Evolutionary conservation across 192 early-diverging fungal species (phyloP).

Genomic region (Chytriomyces sp.): DNA sequence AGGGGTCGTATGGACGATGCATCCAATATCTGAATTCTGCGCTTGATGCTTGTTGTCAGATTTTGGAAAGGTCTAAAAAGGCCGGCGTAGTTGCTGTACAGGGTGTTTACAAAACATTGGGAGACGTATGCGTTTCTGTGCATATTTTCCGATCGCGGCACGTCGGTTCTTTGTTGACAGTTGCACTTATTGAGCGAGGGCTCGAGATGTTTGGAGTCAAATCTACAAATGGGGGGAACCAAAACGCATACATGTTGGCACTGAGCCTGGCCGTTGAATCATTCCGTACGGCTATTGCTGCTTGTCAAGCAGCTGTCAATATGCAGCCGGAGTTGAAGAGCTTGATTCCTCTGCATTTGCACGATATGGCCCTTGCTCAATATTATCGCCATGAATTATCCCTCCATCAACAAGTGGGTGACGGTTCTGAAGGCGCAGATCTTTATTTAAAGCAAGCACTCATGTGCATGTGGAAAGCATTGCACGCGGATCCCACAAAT

Average conservation of each 20-base stretch:
- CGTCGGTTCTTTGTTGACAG: background rate
- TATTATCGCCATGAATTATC: slow-evolving; percentile 33
- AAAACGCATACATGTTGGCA: background rate
- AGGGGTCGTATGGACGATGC: slow-evolving; percentile 41
- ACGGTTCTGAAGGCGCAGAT: background rate
- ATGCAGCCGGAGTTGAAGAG: background rate
- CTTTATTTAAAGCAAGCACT: slow-evolving; percentile 22
- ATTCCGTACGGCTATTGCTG: slow-evolving; percentile 25
- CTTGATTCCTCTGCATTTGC: slow-evolving; percentile 33
- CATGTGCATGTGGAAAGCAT: slow-evolving; percentile 22
- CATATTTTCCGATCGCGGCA: slow-evolving; percentile 1
- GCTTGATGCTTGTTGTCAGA: slow-evolving; percentile 11
- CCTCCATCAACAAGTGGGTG: background rate
- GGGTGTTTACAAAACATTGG: slow-evolving; percentile 45
- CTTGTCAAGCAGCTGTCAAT: slow-evolving; percentile 1
- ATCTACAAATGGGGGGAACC: background rate
- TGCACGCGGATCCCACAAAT: slow-evolving; percentile 51
- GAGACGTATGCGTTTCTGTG: slow-evolving; percentile 41
- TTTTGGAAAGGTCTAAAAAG: slow-evolving; percentile 5
- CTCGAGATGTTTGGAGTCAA: background rate
- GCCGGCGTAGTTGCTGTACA: background rate
- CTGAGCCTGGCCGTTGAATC: slow-evolving; percentile 30
- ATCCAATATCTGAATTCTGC: slow-evolving; percentile 34
- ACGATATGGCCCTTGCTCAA: slow-evolving; percentile 45
- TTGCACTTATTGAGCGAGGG: background rate